Evolutionary conservation across 2,329 filamentous ascomycete species (phyloP), one percentile per base, ranked within the genome.

Genomic region (Fusarium nygamai): DNA sequence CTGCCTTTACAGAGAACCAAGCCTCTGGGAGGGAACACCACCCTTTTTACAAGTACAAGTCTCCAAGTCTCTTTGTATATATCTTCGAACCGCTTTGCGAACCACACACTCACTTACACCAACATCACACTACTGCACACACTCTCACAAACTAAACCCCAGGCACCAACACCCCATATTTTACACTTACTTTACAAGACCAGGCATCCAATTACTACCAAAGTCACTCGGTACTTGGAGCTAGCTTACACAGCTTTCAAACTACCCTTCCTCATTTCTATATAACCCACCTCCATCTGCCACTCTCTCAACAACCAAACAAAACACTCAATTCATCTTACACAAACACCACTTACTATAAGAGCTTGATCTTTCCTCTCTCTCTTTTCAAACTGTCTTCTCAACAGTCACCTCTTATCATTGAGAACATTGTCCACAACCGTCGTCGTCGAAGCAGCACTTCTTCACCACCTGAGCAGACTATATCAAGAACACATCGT

Each of bases 361-460:
- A 64, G 59, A 56, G 2, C 41, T 56, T 57, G 33, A n/a, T 13
- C 57, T 53, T 46, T 44, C 24, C 33, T 36, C 36, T 33, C 27
- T 50, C 8, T 20, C 48, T 14, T 8, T 54, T 20, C 72, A 76
- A 73, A 60, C 69, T 78, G 76, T 69, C 76, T 46, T 69, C 75
- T 59, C 63, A 73, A 44, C 46, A 46, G 33, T 67, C 38, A 38
- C 67, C 56, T 61, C 64, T 76, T 59, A 39, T 66, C 47, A 66
- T 77, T 51, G 76, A 78, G 27, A 78, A 76, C 73, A 51, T 73
- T 51, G 31, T 74, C 56, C 71, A 73, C 64, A 78, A 75, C 51
- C 44, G 38, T 61, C 69, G 39, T 39, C 73, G 61, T 56, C 66
- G 41, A 60, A 75, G 60, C 44, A 64, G 36, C 54, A 66, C 64